phyloP scores from a whole-genome alignment of 352 stramenopile species.

The Phytophthora niederhauseri region DNA sequence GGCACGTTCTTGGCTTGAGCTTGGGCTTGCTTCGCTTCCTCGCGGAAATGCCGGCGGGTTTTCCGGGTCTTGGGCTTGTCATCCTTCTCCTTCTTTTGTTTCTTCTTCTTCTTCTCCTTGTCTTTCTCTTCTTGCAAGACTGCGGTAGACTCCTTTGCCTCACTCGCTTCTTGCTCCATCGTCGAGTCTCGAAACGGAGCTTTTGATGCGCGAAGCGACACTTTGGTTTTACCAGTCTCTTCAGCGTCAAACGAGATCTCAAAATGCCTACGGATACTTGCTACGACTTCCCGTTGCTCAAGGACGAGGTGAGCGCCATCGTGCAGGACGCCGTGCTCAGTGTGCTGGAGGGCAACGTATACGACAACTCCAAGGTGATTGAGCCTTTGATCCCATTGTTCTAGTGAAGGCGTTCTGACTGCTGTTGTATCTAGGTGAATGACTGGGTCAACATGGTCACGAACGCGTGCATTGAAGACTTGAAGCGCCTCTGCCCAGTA shows the following conservation, averaged over 20 bases:
- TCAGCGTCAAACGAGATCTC: conserved; percentile 4
- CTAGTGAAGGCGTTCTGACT: neutral
- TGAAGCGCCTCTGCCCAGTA: conserved; percentile 68
- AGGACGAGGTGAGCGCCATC: conserved; percentile 76
- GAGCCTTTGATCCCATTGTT: neutral
- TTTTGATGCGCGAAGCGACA: conserved; percentile 23
- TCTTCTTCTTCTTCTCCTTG: conserved; percentile 23
- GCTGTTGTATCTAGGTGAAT: conserved; percentile 43
- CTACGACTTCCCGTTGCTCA: conserved; percentile 78
- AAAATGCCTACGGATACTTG: conserved; percentile 46
- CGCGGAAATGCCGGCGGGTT: conserved; percentile 24
- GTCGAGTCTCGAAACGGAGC: conserved; percentile 1
- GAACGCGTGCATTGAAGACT: conserved; percentile 66
- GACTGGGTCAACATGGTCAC: conserved; percentile 78
- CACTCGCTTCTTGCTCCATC: conserved; percentile 20
- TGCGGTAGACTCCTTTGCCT: neutral
- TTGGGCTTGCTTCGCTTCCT: conserved; percentile 19
- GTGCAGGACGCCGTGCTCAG: conserved; percentile 76
- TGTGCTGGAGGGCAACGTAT: conserved; percentile 75
- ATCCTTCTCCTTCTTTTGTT: conserved; percentile 22
- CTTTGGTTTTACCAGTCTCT: conserved; percentile 10
- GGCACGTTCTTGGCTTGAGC: neutral
- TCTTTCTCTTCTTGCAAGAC: conserved; percentile 8
- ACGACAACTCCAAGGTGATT: conserved; percentile 75
- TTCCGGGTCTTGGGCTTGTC: conserved; percentile 20